phyloP scores from a whole-genome alignment of 2,329 filamentous ascomycete species.

The Pseudodiploospora longispora region DNA sequence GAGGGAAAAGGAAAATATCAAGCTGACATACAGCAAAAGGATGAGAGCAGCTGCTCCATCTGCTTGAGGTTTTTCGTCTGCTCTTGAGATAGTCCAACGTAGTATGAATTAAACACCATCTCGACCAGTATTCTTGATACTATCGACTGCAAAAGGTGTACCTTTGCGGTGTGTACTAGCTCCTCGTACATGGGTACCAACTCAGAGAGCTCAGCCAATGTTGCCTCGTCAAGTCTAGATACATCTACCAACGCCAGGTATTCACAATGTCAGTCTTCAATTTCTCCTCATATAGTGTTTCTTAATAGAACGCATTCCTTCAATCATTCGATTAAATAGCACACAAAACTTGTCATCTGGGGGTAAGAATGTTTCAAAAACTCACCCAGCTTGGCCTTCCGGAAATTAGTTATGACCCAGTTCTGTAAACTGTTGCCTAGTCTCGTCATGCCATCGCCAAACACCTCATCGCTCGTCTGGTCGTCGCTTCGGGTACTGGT shows the following conservation, averaged over 20 bases:
- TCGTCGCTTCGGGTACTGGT: conserved; percentile 54
- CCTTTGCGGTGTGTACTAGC: conserved; percentile 45
- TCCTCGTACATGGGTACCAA: conserved; percentile 52
- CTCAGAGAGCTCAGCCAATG: conserved; percentile 33
- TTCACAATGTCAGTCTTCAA: conserved; percentile 4
- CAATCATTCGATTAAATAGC: neutral
- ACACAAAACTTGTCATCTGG: neutral
- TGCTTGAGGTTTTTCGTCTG: conserved; percentile 42
- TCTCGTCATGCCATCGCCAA: conserved; percentile 52
- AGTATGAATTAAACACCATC: conserved; percentile 53
- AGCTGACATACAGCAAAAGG: conserved; percentile 27
- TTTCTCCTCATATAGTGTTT: too few species aligned
- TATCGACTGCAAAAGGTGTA: conserved; percentile 55
- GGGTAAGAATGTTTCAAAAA: conserved; percentile 1
- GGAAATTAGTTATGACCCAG: conserved; percentile 64
- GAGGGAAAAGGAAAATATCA: conserved; percentile 7
- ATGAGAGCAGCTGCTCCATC: conserved; percentile 37
- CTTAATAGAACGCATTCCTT: neutral
- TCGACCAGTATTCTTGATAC: conserved; percentile 54
- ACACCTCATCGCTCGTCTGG: conserved; percentile 57
- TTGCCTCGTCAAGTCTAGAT: conserved; percentile 30
- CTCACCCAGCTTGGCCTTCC: conserved; percentile 51
- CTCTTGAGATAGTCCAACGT: conserved; percentile 52
- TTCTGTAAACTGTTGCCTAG: conserved; percentile 64
- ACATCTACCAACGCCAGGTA: conserved; percentile 31